Evolutionary conservation across 2,329 filamentous ascomycete genomes (phyloP).

Genomic region (Coniochaeta ligniaria): DNA sequence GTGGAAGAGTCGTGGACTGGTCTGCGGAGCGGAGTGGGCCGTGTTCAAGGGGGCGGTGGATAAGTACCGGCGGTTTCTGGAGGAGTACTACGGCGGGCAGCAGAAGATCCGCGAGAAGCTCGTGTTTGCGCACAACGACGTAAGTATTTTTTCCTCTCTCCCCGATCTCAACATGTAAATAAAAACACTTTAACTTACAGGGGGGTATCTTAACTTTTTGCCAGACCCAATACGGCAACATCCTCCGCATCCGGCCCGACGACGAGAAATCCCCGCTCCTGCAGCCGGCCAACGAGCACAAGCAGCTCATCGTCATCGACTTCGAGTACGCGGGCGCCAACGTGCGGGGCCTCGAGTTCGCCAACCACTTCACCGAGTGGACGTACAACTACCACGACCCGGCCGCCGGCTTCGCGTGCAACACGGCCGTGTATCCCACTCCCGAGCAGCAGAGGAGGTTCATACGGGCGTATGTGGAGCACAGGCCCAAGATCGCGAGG

Average conservation of each 20-base stretch:
- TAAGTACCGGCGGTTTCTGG: slow-evolving; percentile 70
- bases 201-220: not conserved
- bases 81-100: slow-evolving; percentile 61
- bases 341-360: slow-evolving; percentile 79
- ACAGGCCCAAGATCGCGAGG: slow-evolving; percentile 54
- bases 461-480: slow-evolving; percentile 77
- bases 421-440: slow-evolving; percentile 64
- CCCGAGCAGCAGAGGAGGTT: slow-evolving; percentile 78
- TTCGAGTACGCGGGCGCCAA: slow-evolving; percentile 97
- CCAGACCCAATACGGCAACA: slow-evolving; percentile 97
- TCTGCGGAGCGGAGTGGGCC: slow-evolving; percentile 80
- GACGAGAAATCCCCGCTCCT: slow-evolving; percentile 78
- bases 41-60: slow-evolving; percentile 68
- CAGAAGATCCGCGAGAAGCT: slow-evolving; percentile 64
- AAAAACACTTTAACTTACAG: too few relatives aligned
- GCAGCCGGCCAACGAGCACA: slow-evolving; percentile 86
- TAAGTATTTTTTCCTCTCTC: slow-evolving; percentile 35
- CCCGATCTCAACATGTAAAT: too few relatives aligned
- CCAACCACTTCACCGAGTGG: slow-evolving; percentile 98
- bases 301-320: slow-evolving; percentile 93
- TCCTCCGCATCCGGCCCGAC: slow-evolving; percentile 64
- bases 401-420: slow-evolving; percentile 57
- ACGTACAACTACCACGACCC: slow-evolving; percentile 92
- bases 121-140: slow-evolving; percentile 97
- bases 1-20: slow-evolving; percentile 66